Evolutionary conservation across 305 asterid genomes (phyloP), one percentile per base, ranked within the genome.

Genomic region (Fraxinus greggii): DNA sequence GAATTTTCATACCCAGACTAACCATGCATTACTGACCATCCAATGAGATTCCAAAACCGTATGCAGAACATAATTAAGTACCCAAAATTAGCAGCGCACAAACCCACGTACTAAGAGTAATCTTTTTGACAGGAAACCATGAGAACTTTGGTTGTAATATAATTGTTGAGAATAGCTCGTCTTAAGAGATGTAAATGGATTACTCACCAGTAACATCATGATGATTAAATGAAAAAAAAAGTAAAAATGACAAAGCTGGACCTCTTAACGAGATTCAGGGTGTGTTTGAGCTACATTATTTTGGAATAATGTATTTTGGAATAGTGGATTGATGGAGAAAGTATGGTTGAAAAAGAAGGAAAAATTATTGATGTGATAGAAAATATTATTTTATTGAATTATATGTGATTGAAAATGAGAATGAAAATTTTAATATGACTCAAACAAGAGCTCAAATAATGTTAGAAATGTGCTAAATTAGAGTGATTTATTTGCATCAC

Each of bases 1-100:
- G 35, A 32, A 32, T 32, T 3, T 31, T 32, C 35, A 72, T 72
- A 6, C 48, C 65, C 51, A 5, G 79, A 12, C 59, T 38, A 61
- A 61, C 48, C 75, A 63, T 40, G 61, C 51, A 59, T 59, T 45
- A 24, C 61, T 21, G 69, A 65, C 21, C 32, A 19, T 67, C 13
- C 4, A 7, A 56, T 4, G 73, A 63, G 63, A 35, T 78, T 31
- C 1, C 21, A 29, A 32, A 15, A 23, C n/a, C 19, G 35, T n/a
- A 33, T 23, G 61, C 26, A 24, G 28, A 19, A 40, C n/a, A 33
- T 32, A 83, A 21, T 61, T 32, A 80, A 76, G 42, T 54, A 84
- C 76, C 72, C 45, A 32, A 79, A 23, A 61, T 61, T 29, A 23
- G 29, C 72, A 61, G 32, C 31, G 3, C 31, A n/a, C 28, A 29